Conservation (phyloP, 768 basidiomycete genomes). For the Russula ochroleuca region DNA sequence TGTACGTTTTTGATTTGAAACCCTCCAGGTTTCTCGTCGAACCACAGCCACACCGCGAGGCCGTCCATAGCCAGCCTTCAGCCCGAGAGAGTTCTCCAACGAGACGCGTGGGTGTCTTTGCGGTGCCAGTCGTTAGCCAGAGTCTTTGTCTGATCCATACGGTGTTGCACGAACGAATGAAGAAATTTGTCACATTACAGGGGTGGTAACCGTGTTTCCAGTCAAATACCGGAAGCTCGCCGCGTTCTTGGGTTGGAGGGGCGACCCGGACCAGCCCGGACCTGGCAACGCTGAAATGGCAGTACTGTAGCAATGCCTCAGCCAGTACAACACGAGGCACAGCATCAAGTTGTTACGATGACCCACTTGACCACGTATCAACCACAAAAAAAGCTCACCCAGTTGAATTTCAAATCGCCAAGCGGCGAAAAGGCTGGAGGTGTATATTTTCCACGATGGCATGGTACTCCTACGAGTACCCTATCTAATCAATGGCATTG, state of each 20-base stretch:
- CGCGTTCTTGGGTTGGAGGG: not conserved
- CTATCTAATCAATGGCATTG: not conserved
- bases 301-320: too few species aligned
- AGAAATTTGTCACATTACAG: too few species aligned
- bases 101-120: too few species aligned
- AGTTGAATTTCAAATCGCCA: not conserved
- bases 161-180: too few species aligned
- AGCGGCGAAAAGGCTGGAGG: not conserved
- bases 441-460: constrained; percentile 2
- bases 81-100: too few species aligned
- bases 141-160: too few species aligned
- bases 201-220: not conserved
- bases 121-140: too few species aligned
- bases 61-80: too few species aligned
- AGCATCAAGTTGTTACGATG: too few species aligned
- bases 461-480: not conserved
- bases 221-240: not conserved
- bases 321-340: not conserved
- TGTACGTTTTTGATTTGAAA: too few species aligned
- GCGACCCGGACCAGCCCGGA: not conserved
- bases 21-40: too few species aligned
- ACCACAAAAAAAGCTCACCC: not conserved
- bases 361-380: not conserved
- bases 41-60: too few species aligned
- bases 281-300: not conserved